These are phyloP conservation scores for Daedaleopsis nitida DNA, from an alignment of 768 basidiomycete species.

Conservation along the genomic window DNA sequence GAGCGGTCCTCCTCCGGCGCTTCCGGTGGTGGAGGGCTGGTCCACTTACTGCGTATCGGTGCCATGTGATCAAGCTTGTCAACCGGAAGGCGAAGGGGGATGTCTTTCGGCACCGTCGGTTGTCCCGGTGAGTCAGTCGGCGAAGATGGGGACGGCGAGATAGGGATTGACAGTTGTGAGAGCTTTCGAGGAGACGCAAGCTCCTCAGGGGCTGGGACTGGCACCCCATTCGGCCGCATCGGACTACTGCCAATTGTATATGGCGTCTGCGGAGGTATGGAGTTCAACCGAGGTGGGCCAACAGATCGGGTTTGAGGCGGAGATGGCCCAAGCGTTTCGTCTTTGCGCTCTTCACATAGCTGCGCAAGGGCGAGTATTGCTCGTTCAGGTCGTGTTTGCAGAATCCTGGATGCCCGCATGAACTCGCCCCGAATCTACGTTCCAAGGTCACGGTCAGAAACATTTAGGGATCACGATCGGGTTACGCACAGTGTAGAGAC, in stretches of 20 bases:
- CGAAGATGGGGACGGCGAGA: slow-evolving; percentile 15
- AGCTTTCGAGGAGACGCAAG: slow-evolving; percentile 46
- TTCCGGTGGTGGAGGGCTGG: slow-evolving; percentile 80
- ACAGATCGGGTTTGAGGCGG: slow-evolving; percentile 46
- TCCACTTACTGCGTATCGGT: slow-evolving; percentile 79
- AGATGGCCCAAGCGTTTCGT: slow-evolving; percentile 58
- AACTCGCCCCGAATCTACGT: slow-evolving; percentile 95
- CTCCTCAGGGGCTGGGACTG: slow-evolving; percentile 37
- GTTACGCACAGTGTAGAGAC: slow-evolving; percentile 80
- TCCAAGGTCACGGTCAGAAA: not conserved
- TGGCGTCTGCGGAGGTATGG: slow-evolving; percentile 66
- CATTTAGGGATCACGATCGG: not conserved
- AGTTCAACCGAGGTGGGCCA: slow-evolving; percentile 44
- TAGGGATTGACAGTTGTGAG: slow-evolving; percentile 16
- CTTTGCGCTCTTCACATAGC: slow-evolving; percentile 88
- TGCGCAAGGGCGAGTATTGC: slow-evolving; percentile 83
- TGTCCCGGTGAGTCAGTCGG: slow-evolving; percentile 11
- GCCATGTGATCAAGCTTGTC: slow-evolving; percentile 65
- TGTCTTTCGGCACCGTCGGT: slow-evolving; percentile 26
- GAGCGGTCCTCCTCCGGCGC: slow-evolving; percentile 67
- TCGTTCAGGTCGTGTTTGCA: slow-evolving; percentile 77
- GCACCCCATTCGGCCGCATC: slow-evolving; percentile 47
- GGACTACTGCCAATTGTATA: slow-evolving; percentile 68
- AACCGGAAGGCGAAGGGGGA: slow-evolving; percentile 49
- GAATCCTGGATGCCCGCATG: slow-evolving; percentile 90